Base-by-base conservation (phyloP, 2,329 filamentous ascomycete species). In the Curvularia sp. region DNA sequence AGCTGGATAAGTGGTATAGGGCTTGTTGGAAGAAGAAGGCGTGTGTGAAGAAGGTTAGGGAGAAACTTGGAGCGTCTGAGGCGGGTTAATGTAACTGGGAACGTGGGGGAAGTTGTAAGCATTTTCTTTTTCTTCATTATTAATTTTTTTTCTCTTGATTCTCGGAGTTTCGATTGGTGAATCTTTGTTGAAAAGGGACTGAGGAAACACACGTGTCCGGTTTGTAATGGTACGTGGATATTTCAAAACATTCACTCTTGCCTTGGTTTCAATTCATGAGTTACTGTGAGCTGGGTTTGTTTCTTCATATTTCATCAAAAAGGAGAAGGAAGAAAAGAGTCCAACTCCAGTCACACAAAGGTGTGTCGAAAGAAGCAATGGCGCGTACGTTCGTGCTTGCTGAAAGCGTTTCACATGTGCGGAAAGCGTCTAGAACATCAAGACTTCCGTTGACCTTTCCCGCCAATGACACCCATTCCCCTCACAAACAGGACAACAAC, bases 1-100 rank as follows among this genome's bases (percentile, higher is more conserved):
- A 18, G 2, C 47, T 77, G 52, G 64, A 51, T 0, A 64, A 65
- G 48, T 77, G 73, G 61, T 73, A 73, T 44, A 60, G 53, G 22
- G 53, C 56, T 51, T 53, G 71, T 22, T 75, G 72, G 72, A 74
- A 63, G 61, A 75, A 68, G 64, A 75, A 72, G 65, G 68, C 66
- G 48, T 65, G 66, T 49, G 59, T 76, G 6, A 63, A 64, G 61
- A 69, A 65, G 59, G n/a, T 69, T 4, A 66, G 62, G 15, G 48
- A 53, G 20, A 52, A 9, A 7, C 38, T 38, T 15, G 42, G 44
- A 9, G 18, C 35, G 5, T 38, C 35, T 38, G n/a, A 5, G 10
- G 44, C 20, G 22, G 4, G 22, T 43, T 18, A 48, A 33, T 10
- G 44, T 15, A 22, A 7, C 18, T 42, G 2, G 20, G 18, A 22